These are phyloP conservation scores for Globisporangium iwayamae DNA, from an alignment of 352 stramenopile genomes.

Conservation along the genomic window DNA sequence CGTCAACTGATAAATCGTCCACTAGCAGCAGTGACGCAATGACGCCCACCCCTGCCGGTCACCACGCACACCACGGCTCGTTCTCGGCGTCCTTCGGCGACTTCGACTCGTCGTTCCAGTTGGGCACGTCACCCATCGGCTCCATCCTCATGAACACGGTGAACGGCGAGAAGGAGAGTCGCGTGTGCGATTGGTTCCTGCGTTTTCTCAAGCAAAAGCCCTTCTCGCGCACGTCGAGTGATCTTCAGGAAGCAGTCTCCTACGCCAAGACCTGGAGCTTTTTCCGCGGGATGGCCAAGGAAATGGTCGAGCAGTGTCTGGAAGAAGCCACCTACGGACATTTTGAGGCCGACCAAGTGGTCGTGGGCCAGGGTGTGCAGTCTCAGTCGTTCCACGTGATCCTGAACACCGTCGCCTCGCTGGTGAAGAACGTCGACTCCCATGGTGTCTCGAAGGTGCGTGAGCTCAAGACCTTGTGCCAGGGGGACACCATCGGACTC, in stretches of 20 bases:
- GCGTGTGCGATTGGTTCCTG: slow-evolving; percentile 34
- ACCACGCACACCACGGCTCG: slow-evolving; percentile 15
- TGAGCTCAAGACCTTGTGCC: slow-evolving; percentile 51
- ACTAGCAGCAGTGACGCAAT: not conserved
- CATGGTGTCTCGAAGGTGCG: slow-evolving; percentile 40
- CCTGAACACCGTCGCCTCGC: slow-evolving; percentile 32
- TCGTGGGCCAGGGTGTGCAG: slow-evolving; percentile 37
- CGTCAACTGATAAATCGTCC: not conserved
- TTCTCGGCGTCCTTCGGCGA: slow-evolving; percentile 27
- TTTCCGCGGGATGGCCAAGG: slow-evolving; percentile 45
- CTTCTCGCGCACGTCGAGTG: slow-evolving; percentile 18
- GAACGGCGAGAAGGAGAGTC: slow-evolving; percentile 33
- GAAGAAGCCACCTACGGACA: slow-evolving; percentile 31
- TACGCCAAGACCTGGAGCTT: slow-evolving; percentile 40
- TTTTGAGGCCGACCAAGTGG: slow-evolving; percentile 32
- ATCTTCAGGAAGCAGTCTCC: slow-evolving; percentile 28
- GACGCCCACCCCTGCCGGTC: not conserved
- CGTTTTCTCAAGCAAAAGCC: slow-evolving; percentile 36
- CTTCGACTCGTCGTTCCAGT: slow-evolving; percentile 13
- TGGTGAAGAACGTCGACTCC: slow-evolving; percentile 44
- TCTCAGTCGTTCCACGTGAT: slow-evolving; percentile 46
- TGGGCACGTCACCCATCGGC: not conserved
- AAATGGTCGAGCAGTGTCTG: slow-evolving; percentile 53
- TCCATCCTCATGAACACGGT: slow-evolving; percentile 6
- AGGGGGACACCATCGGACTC: slow-evolving; percentile 53